Evolutionary conservation across 2,329 filamentous ascomycete genomes (phyloP).

Genomic region (Aspergillus fumigatus): DNA sequence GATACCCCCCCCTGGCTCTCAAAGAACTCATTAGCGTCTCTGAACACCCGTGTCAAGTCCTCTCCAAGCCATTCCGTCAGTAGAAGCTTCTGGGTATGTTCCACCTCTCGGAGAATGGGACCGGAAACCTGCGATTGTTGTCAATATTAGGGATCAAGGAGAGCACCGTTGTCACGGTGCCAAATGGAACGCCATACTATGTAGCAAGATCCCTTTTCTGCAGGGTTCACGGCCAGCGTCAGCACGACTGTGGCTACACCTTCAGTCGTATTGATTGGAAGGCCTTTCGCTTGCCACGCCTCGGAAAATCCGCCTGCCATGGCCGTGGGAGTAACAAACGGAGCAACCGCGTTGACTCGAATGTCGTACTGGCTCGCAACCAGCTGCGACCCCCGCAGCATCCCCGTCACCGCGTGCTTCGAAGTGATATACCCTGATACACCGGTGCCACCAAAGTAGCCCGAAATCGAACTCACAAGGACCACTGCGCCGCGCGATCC

Average conservation of each 20-base stretch:
- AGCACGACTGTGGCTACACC: constrained; percentile 31
- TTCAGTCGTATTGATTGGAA: constrained; percentile 41
- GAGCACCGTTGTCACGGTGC: too few relatives aligned
- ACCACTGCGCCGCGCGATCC: constrained; percentile 23
- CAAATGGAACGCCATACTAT: too few relatives aligned
- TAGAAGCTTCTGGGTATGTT: too few relatives aligned
- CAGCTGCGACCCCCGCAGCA: constrained; percentile 36
- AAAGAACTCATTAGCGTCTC: too few relatives aligned
- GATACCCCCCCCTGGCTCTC: too few relatives aligned
- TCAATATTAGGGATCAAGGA: too few relatives aligned
- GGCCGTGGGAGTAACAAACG: constrained; percentile 46
- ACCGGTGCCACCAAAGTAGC: constrained; percentile 42
- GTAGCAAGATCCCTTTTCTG: too few relatives aligned
- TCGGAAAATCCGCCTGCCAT: constrained; percentile 39
- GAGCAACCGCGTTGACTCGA: constrained; percentile 45
- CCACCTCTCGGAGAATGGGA: too few relatives aligned
- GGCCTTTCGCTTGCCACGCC: constrained; percentile 34
- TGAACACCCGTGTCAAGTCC: too few relatives aligned
- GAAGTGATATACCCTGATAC: constrained; percentile 42
- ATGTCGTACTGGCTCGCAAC: constrained; percentile 33
- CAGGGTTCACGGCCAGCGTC: too few relatives aligned
- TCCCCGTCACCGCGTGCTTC: constrained; percentile 41
- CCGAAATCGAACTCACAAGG: constrained; percentile 40
- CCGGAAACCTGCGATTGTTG: too few relatives aligned
- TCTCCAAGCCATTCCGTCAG: too few relatives aligned